phyloP scores from a whole-genome alignment of 768 basidiomycete genomes.

The Jaapia argillacea region DNA sequence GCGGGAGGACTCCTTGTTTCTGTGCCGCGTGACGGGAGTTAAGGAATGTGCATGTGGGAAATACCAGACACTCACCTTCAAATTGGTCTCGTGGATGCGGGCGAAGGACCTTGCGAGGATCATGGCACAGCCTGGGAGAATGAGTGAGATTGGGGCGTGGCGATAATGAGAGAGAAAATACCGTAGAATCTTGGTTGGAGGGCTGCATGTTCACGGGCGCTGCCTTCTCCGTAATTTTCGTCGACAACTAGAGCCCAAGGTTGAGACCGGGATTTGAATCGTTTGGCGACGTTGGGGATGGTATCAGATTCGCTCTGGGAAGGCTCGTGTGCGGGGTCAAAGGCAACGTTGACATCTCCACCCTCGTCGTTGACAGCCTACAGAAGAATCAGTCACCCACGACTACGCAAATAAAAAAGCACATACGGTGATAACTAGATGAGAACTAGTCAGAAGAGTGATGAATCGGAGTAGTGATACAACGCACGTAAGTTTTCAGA shows the following conservation, averaged over 20 bases:
- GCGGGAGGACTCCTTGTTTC: conserved; percentile 96
- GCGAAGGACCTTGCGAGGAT: conserved; percentile 93
- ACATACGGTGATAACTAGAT: conserved; percentile 74
- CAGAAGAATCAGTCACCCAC: conserved; percentile 3
- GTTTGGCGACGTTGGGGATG: conserved; percentile 87
- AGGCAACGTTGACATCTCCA: conserved; percentile 86
- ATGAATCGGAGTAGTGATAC: conserved; percentile 2
- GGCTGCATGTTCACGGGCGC: conserved; percentile 95
- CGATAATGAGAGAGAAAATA: conserved; percentile 16
- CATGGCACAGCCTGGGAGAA: conserved; percentile 66
- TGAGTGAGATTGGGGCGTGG: too few relatives aligned
- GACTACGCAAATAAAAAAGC: conserved; percentile 4
- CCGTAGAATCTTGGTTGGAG: conserved; percentile 94
- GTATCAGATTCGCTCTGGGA: conserved; percentile 50
- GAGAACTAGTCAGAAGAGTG: too few relatives aligned
- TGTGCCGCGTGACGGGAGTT: conserved; percentile 23
- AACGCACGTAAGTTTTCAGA: conserved; percentile 86
- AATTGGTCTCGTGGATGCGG: conserved; percentile 95
- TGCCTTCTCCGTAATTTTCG: conserved; percentile 97
- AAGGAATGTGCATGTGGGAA: not conserved
- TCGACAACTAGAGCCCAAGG: conserved; percentile 94
- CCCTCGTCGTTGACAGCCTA: conserved; percentile 92
- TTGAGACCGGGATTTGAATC: conserved; percentile 70
- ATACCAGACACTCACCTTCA: conserved; percentile 50
- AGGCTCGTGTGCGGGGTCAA: conserved; percentile 54